Percentiles rank a stretch among this genome's conserved stretches.
These are phyloP conservation scores for Earliella scabrosa DNA, from an alignment of 1,284 basidiomycete species.

Conservation along the genomic window DNA sequence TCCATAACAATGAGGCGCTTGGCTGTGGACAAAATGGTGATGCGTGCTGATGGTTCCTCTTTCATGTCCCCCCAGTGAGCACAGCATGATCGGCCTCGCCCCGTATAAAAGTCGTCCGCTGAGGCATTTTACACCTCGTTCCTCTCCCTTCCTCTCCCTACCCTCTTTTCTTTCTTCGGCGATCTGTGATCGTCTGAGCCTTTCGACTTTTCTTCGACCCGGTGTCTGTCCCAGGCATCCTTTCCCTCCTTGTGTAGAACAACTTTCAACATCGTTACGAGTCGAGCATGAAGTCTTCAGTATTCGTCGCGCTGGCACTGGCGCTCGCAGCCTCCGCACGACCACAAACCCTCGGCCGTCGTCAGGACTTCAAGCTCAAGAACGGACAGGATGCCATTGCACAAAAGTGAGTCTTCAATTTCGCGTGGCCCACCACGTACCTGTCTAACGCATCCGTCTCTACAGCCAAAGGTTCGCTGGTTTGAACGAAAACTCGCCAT, in stretches of 20 bases:
- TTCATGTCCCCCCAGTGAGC: too few relatives aligned
- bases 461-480: constrained; percentile 49
- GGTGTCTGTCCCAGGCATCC: constrained; percentile 23
- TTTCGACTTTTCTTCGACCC: constrained; percentile 20
- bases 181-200: constrained; percentile 27
- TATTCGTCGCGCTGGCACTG: constrained; percentile 28
- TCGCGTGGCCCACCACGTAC: background rate
- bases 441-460: constrained; percentile 7
- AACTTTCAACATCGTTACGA: constrained; percentile 5
- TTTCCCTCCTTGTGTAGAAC: constrained; percentile 8
- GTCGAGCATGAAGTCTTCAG: constrained; percentile 31
- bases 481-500: constrained; percentile 46
- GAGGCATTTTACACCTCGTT: background rate
- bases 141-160: constrained; percentile 6
- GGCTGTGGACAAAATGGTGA: too few relatives aligned
- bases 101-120: background rate
- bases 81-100: too few relatives aligned
- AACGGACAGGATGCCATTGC: constrained; percentile 60
- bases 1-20: too few relatives aligned
- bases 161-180: constrained; percentile 7
- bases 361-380: constrained; percentile 40
- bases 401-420: constrained; percentile 46
- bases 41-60: too few relatives aligned
- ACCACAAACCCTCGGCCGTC: constrained; percentile 40
- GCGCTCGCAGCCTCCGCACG: constrained; percentile 42